Conservation (phyloP, 2,329 filamentous ascomycete species). For the Stagonosporopsis rhizophila region DNA sequence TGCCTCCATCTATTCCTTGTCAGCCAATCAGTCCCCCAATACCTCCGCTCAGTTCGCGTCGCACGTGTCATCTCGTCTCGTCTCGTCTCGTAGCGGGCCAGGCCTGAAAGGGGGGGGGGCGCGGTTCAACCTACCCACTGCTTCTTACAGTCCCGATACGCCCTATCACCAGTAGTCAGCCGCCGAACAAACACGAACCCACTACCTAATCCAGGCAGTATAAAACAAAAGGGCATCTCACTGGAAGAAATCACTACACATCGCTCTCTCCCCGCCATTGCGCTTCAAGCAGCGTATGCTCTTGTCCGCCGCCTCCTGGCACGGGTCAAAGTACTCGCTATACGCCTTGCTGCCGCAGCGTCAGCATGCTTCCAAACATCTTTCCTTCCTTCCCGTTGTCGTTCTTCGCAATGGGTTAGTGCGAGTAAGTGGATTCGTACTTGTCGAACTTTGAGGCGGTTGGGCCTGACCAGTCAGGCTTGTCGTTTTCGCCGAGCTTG, state of each 20-base stretch:
- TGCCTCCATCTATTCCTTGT: constrained; percentile 27
- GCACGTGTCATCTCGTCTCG: neutral
- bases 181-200: neutral
- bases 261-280: constrained; percentile 83
- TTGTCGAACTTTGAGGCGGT: constrained; percentile 51
- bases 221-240: constrained; percentile 48
- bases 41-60: neutral
- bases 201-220: no score
- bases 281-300: constrained; percentile 89
- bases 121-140: constrained; percentile 73
- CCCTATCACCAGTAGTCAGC: constrained; percentile 59
- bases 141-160: constrained; percentile 94
- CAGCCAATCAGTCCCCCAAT: neutral
- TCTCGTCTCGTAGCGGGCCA: neutral
- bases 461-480: constrained; percentile 31
- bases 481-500: constrained; percentile 21
- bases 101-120: neutral
- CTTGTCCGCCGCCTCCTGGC: constrained; percentile 85
- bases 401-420: no score
- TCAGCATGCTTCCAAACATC: constrained; percentile 13
- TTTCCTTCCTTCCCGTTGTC: no score
- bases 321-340: constrained; percentile 94
- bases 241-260: constrained; percentile 97
- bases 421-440: constrained; percentile 32
- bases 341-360: constrained; percentile 72